A percentile compares a stretch with the other conserved stretches of the same genome.
Conservation (phyloP, 1,139 yeast genomes). For the Saccharomycopsis hybrid region DNA sequence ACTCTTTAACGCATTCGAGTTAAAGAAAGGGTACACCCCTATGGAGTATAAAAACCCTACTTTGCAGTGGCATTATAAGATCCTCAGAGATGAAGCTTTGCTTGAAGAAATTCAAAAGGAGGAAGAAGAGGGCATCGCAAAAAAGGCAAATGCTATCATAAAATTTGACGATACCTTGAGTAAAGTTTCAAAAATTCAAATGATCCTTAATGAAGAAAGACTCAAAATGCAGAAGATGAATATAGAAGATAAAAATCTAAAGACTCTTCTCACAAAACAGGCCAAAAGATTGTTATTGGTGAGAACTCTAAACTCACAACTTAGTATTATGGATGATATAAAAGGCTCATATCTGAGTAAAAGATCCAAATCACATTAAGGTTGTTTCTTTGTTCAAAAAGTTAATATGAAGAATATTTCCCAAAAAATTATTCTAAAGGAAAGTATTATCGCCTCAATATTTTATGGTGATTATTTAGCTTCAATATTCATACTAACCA, state of each 20-base stretch:
- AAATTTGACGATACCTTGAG: constrained; percentile 30
- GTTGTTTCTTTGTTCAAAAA: too few relatives aligned
- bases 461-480: too few relatives aligned
- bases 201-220: not conserved
- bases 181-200: constrained; percentile 26
- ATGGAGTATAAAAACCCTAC: constrained; percentile 58
- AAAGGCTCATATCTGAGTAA: not conserved
- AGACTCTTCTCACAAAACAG: not conserved
- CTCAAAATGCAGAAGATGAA: not conserved
- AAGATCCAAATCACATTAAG: not conserved
- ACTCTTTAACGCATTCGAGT: constrained; percentile 36
- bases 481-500: too few relatives aligned
- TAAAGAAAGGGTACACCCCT: constrained; percentile 50
- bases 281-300: not conserved
- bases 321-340: not conserved
- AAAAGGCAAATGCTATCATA: not conserved
- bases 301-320: not conserved
- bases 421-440: too few relatives aligned
- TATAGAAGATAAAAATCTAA: not conserved
- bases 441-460: too few relatives aligned
- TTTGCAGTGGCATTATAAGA: constrained; percentile 58
- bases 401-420: too few relatives aligned
- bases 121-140: not conserved
- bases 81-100: constrained; percentile 59
- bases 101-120: constrained; percentile 46